These are phyloP conservation scores for Canariomyces notabilis DNA, from an alignment of 2,329 filamentous ascomycete genomes.

Conservation along the genomic window DNA sequence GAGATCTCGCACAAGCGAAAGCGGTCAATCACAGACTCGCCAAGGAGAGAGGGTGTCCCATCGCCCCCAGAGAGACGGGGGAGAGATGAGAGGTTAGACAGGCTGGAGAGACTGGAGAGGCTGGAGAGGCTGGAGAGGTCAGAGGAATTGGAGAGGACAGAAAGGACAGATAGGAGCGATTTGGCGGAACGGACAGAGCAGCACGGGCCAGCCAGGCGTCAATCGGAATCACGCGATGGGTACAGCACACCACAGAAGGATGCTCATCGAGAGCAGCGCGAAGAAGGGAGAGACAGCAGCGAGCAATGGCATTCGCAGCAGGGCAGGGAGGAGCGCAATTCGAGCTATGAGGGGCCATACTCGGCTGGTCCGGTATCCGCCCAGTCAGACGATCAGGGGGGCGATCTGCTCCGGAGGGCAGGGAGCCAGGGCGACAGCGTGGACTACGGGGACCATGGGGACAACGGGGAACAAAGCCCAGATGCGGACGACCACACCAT, in stretches of 20 bases:
- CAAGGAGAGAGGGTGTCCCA: conserved; percentile 33
- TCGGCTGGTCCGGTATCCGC: conserved; percentile 41
- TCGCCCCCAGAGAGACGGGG: conserved; percentile 19
- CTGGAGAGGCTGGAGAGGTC: conserved; percentile 4
- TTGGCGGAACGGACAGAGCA: conserved; percentile 18
- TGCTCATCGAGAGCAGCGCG: conserved; percentile 19
- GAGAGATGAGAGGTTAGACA: conserved; percentile 1
- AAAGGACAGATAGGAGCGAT: conserved; percentile 9
- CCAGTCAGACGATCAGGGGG: conserved; percentile 47
- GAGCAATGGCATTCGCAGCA: conserved; percentile 47
- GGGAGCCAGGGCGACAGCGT: conserved; percentile 43
- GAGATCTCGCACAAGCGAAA: conserved; percentile 61
- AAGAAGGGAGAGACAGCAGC: conserved; percentile 33
- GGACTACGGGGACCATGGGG: conserved; percentile 48
- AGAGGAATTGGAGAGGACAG: conserved; percentile 3
- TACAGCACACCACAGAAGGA: conserved; percentile 40
- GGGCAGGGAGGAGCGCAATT: conserved; percentile 43
- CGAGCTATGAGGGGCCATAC: conserved; percentile 43
- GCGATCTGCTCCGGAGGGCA: conserved; percentile 41
- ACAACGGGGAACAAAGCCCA: conserved; percentile 50
- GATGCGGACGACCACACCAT: conserved; percentile 46
- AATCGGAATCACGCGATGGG: conserved; percentile 34
- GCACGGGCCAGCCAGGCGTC: conserved; percentile 17
- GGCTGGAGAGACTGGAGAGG: conserved; percentile 1
- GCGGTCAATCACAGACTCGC: conserved; percentile 59